phyloP scores from a whole-genome alignment of 1,139 yeast species.

The Hyphopichia buzzinii region DNA sequence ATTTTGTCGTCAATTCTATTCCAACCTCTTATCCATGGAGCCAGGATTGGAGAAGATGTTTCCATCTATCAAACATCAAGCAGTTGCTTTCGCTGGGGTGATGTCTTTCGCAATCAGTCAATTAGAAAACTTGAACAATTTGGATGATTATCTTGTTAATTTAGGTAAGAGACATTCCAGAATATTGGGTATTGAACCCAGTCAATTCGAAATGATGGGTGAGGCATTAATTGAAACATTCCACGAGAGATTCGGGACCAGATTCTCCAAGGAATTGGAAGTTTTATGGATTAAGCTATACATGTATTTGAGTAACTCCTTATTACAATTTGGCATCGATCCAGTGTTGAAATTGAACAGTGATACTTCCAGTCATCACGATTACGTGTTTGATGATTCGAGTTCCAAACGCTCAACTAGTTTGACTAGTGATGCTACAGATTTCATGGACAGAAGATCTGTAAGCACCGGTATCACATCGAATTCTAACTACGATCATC shows the following conservation, averaged over 20 bases:
- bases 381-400: slow-evolving; percentile 1
- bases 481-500: background rate
- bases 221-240: slow-evolving; percentile 73
- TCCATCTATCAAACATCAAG: slow-evolving; percentile 69
- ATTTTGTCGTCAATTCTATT: slow-evolving; percentile 62
- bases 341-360: slow-evolving; percentile 39
- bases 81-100: slow-evolving; percentile 80
- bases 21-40: slow-evolving; percentile 54
- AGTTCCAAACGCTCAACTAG: slow-evolving; percentile 4
- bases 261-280: slow-evolving; percentile 50
- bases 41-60: slow-evolving; percentile 54
- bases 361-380: slow-evolving; percentile 4
- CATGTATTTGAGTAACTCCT: slow-evolving; percentile 61
- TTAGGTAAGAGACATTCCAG: slow-evolving; percentile 77
- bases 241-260: slow-evolving; percentile 57
- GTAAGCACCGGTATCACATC: slow-evolving; percentile 12
- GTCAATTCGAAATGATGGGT: slow-evolving; percentile 76
- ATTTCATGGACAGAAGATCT: slow-evolving; percentile 15
- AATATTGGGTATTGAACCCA: slow-evolving; percentile 70
- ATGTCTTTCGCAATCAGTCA: slow-evolving; percentile 57
- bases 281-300: slow-evolving; percentile 73
- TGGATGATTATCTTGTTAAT: slow-evolving; percentile 60
- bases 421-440: slow-evolving; percentile 4
- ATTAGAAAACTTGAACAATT: slow-evolving; percentile 34
- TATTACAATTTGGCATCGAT: slow-evolving; percentile 65